Base-by-base conservation (phyloP, 2,329 filamentous ascomycete species). In the Aspergillus aculeatus region DNA sequence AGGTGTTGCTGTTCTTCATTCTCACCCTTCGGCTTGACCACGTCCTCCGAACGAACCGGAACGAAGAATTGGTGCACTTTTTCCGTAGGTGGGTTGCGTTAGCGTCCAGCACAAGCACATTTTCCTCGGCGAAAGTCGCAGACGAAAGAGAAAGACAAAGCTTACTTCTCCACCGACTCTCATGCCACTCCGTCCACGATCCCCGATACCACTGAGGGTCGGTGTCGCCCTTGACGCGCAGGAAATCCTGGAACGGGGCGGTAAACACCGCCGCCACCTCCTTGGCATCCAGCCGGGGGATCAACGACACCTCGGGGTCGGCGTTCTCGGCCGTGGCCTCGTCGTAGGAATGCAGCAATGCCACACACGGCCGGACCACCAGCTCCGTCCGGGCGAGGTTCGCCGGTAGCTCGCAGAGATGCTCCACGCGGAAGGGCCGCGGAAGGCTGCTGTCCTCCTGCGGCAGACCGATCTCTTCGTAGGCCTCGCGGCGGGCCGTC, bases 201-300 rank as follows among this genome's bases (percentile, higher is more conserved):
- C 94, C 94, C 60, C 89, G 83, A 79, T 98, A 97, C 93, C 93
- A 98, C 58, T 86, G 82, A 0, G 86, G 75, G 64, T 75, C 74
- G 2, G 80, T 75, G 63, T 90, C 82, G 73, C 91, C 89, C 54
- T 77, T 74, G 32, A 79, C 74, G 50, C 79, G 81, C 56, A 98
- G 78, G 73, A 98, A 97, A 73, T 92, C 90, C 73, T 89, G 86
- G 68, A 98, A 92, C 0, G 91, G 90, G 5, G 90, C 93, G 5
- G 91, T 94, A 78, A 98, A 98, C 35, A 98, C 92, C 49, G 92
- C 93, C 2, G 92, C 93, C 2, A 98, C 94, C 77, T 98, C 94
- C 65, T 90, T 89, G 1, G 92, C 90, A 76, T 97, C 91, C 11
- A 97, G 82, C 44, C 86, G 84, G 0, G 94, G 93, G 61, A 91